These are phyloP conservation scores for Bipolaris gigantea DNA, from an alignment of 2,329 filamentous ascomycete genomes.

Conservation along the genomic window DNA sequence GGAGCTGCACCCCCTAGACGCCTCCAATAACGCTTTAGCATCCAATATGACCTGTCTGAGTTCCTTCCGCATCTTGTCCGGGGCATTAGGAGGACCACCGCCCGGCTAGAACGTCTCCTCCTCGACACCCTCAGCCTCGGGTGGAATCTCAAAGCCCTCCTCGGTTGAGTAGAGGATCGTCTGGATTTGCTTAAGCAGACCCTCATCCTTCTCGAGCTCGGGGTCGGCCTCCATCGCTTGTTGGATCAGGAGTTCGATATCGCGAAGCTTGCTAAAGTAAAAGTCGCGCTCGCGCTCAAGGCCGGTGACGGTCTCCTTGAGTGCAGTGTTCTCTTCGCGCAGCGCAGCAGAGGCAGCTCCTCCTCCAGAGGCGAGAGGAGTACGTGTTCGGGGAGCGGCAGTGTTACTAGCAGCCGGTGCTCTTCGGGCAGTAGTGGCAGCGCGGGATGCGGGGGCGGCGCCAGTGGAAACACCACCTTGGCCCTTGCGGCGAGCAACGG, in stretches of 20 bases:
- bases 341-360: constrained; percentile 70
- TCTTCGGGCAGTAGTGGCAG: constrained; percentile 54
- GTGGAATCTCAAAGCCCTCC: constrained; percentile 79
- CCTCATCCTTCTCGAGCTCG: constrained; percentile 90
- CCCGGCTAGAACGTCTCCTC: constrained; percentile 60
- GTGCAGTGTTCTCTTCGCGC: constrained; percentile 79
- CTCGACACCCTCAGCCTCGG: constrained; percentile 73
- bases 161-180: constrained; percentile 96
- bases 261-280: constrained; percentile 97
- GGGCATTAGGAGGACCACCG: constrained; percentile 3
- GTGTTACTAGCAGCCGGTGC: constrained; percentile 46
- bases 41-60: constrained; percentile 5
- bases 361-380: constrained; percentile 45
- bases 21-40: constrained; percentile 10
- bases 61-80: background rate
- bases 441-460: constrained; percentile 52
- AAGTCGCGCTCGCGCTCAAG: constrained; percentile 97
- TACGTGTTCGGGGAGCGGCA: constrained; percentile 47
- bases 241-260: constrained; percentile 94
- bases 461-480: constrained; percentile 60
- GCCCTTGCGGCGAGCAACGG: constrained; percentile 80
- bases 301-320: constrained; percentile 94
- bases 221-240: constrained; percentile 90
- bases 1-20: background rate
- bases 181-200: constrained; percentile 94